Evolutionary conservation across 1,284 basidiomycete genomes (phyloP).

Genomic region (Ceratobasidium sp.): DNA sequence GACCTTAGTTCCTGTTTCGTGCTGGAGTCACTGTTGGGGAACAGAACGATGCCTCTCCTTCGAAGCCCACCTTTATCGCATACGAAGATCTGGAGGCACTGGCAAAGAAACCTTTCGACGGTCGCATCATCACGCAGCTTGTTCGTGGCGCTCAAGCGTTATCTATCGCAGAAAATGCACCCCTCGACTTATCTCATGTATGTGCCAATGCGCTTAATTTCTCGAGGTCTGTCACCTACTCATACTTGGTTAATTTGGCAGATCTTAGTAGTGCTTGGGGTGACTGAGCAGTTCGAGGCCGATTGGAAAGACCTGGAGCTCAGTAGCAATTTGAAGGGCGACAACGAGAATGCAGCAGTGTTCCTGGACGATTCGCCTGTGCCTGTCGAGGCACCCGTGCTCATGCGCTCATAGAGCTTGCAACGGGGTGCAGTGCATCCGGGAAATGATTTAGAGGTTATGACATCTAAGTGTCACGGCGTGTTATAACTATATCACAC

Average conservation of each 20-base stretch:
- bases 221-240: not conserved
- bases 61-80: constrained; percentile 54
- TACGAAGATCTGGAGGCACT: constrained; percentile 62
- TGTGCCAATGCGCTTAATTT: not conserved
- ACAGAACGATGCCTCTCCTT: not conserved
- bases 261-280: constrained; percentile 69
- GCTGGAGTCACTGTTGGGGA: constrained; percentile 58
- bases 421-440: too few species aligned
- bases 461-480: too few species aligned
- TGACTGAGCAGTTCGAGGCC: constrained; percentile 69
- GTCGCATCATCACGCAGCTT: constrained; percentile 75
- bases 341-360: too few species aligned
- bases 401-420: too few species aligned
- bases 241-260: constrained; percentile 54
- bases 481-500: too few species aligned
- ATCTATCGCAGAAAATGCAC: constrained; percentile 64
- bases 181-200: constrained; percentile 33
- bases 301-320: constrained; percentile 56
- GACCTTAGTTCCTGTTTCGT: constrained; percentile 62
- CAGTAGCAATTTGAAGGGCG: constrained; percentile 24
- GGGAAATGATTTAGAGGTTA: too few species aligned
- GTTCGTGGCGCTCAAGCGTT: constrained; percentile 71
- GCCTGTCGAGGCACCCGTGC: too few species aligned
- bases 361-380: too few species aligned
- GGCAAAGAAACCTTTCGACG: constrained; percentile 67